Evolutionary conservation across 2,329 filamentous ascomycete genomes (phyloP), one percentile per base, ranked within the genome.

Genomic region (Chaetomiaceae sp.): DNA sequence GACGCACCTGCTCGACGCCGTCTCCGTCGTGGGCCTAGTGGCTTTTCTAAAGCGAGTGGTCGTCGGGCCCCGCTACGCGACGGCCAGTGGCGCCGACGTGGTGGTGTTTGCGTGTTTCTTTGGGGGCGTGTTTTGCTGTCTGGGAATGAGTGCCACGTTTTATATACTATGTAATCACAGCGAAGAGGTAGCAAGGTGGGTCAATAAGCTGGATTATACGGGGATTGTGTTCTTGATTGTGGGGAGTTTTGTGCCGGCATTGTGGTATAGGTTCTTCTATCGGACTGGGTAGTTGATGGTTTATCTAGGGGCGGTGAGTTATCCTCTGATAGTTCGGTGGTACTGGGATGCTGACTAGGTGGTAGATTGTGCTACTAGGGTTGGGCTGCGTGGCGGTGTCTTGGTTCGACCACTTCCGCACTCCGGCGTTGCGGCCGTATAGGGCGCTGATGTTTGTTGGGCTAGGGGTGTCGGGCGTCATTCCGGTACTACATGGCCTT

Each of bases 181-280:
- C 17, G 80, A 82, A 33, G 69, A 70, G 2, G 88, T 96, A 13
- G 83, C 86, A 2, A 84, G 81, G 55, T 87, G 89, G 74, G 91
- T 90, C 10, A 97, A 97, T 66, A 89, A 95, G 67, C 73, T 97
- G 50, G 93, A 99, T 66, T 97, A 99, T 66, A 81, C 92, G 5
- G 93, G 93, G 6, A 99, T 99, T 60, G 88, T 97, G 25, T 81
- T 85, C 43, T 73, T 99, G 59, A 97, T 97, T 53, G 87, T 92
- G 59, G 93, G 93, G 6, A 92, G 86, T 65, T 96, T 92, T 64
- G 81, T 97, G 40, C 91, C 93, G 2, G 86, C 87, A 43, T 69
- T 99, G 53, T 93, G 89, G 68, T 96, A 95, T 67, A 90, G 86
- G 3, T 89, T 95, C 66, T 88, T 81, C 61, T 89, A 85, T 62